phyloP scores from a whole-genome alignment of 2,329 filamentous ascomycete species.

The Berkeleyomyces basicola region DNA sequence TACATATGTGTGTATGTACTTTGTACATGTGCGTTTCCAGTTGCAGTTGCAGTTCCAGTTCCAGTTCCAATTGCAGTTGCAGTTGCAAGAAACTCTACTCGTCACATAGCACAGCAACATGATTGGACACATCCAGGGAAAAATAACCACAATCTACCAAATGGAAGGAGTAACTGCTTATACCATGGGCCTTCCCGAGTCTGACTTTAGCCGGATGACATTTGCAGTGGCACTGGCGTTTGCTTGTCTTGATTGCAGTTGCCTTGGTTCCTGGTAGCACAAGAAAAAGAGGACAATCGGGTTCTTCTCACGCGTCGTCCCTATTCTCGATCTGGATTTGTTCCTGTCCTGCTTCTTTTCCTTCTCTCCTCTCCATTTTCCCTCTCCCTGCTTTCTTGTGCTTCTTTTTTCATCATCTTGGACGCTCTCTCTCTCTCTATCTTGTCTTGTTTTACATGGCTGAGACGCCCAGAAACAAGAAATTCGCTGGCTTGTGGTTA shows the following conservation, averaged over 20 bases:
- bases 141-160: background rate
- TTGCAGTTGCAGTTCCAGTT: too few species aligned
- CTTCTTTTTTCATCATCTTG: background rate
- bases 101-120: background rate
- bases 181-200: background rate
- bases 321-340: background rate
- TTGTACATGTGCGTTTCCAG: too few species aligned
- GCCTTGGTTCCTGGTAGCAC: background rate
- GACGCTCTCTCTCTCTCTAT: background rate
- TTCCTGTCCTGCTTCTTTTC: background rate
- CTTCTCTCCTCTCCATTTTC: background rate
- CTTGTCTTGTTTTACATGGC: background rate
- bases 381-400: background rate
- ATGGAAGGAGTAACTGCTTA: background rate
- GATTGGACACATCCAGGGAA: background rate
- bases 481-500: background rate
- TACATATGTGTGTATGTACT: too few species aligned
- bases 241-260: background rate
- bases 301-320: background rate
- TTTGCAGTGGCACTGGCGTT: background rate
- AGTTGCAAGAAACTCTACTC: background rate
- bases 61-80: too few species aligned
- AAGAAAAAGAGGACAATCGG: background rate
- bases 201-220: background rate
- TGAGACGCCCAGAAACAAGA: background rate